Percentiles rank a stretch among this genome's conserved stretches.
phyloP scores from a whole-genome alignment of 495 filamentous ascomycete species.

The Chaetomium fimeti region DNA sequence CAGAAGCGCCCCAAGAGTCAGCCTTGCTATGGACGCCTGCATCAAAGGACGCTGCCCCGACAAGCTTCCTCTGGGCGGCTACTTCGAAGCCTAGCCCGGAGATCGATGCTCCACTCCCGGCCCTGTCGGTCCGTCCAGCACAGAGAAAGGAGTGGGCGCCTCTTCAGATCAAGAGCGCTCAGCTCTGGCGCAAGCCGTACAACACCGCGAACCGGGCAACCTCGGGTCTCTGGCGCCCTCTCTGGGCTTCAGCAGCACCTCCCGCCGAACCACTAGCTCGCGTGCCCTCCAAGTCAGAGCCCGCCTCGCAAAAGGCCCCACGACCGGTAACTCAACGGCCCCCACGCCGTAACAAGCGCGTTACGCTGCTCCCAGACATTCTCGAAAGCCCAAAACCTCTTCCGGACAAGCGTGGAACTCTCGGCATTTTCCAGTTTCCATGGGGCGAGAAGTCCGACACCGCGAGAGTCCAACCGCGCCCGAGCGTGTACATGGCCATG shows the following conservation, averaged over 20 bases:
- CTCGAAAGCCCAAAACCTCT: constrained; percentile 55
- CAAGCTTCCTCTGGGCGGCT: constrained; percentile 23
- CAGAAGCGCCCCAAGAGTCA: background rate
- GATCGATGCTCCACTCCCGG: constrained; percentile 28
- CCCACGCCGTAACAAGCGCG: constrained; percentile 50
- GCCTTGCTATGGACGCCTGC: constrained; percentile 31
- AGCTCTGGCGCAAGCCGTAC: constrained; percentile 45
- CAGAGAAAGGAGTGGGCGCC: constrained; percentile 34
- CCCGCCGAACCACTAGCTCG: constrained; percentile 35
- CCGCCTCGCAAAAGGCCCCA: constrained; percentile 32
- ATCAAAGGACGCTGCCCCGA: background rate
- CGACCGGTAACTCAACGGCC: constrained; percentile 48
- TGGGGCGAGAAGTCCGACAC: constrained; percentile 58
- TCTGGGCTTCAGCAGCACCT: constrained; percentile 38
- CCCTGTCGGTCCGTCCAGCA: constrained; percentile 34
- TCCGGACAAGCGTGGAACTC: constrained; percentile 50
- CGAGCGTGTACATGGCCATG: constrained; percentile 43
- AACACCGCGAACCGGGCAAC: constrained; percentile 22
- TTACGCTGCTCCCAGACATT: constrained; percentile 56
- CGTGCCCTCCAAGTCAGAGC: constrained; percentile 15
- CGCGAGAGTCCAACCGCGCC: constrained; percentile 40
- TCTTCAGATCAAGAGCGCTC: constrained; percentile 40
- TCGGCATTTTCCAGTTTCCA: constrained; percentile 58
- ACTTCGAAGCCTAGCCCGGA: constrained; percentile 16
- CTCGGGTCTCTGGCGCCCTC: constrained; percentile 41